Conservation (phyloP, 768 basidiomycete species). For the Lentinula aciculospora region DNA sequence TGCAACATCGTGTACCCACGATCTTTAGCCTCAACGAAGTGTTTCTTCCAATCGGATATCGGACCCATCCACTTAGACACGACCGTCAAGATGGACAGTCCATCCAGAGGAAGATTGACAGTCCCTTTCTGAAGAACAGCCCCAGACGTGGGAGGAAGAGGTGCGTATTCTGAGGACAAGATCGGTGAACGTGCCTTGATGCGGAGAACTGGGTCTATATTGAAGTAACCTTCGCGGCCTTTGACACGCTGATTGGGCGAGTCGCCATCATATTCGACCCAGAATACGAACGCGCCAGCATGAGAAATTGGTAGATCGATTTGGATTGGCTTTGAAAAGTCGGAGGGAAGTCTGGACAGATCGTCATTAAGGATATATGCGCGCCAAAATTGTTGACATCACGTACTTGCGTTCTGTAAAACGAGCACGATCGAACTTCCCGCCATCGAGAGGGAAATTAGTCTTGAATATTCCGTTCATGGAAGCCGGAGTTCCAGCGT, state of each 20-base stretch:
- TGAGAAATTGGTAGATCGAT: slow-evolving; percentile 95
- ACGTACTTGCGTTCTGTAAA: slow-evolving; percentile 75
- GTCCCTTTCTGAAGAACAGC: slow-evolving; percentile 41
- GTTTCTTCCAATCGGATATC: slow-evolving; percentile 65
- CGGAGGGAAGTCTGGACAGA: slow-evolving; percentile 62
- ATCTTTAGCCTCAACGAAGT: slow-evolving; percentile 79
- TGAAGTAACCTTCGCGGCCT: slow-evolving; percentile 91
- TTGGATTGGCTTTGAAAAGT: slow-evolving; percentile 88
- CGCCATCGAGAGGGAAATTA: slow-evolving; percentile 95
- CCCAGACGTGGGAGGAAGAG: slow-evolving; percentile 50
- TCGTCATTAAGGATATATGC: slow-evolving; percentile 14
- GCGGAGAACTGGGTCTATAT: slow-evolving; percentile 87
- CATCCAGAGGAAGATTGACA: slow-evolving; percentile 79
- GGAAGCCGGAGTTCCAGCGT: slow-evolving; percentile 88
- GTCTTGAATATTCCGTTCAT: slow-evolving; percentile 92
- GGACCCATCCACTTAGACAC: slow-evolving; percentile 99
- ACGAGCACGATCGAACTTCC: slow-evolving; percentile 68
- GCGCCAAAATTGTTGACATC: slow-evolving; percentile 5
- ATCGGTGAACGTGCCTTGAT: slow-evolving; percentile 70
- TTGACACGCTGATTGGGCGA: slow-evolving; percentile 55
- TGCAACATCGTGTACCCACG: slow-evolving; percentile 98
- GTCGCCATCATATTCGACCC: slow-evolving; percentile 83
- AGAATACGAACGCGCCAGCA: slow-evolving; percentile 94
- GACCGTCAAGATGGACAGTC: slow-evolving; percentile 81
- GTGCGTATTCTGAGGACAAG: slow-evolving; percentile 47